These are phyloP conservation scores for Lasiodiplodia citricola DNA, from an alignment of 2,329 filamentous ascomycete species.

Conservation along the genomic window DNA sequence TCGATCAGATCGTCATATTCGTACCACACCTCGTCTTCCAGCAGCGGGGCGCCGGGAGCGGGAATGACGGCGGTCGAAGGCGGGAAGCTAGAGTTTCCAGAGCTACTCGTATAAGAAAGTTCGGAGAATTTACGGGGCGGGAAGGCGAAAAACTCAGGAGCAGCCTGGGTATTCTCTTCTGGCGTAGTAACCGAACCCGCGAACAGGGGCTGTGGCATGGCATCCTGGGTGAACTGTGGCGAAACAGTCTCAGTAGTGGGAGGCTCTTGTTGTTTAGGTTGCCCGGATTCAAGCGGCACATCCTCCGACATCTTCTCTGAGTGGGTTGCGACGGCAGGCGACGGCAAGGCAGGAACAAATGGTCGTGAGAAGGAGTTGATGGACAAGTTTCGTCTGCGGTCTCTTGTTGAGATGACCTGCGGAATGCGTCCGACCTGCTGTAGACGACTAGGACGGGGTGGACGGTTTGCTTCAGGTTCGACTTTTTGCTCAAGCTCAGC, in stretches of 20 bases:
- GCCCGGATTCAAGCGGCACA: background rate
- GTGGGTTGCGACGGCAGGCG: constrained; percentile 44
- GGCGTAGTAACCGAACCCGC: background rate
- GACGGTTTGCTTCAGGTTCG: background rate
- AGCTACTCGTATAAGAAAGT: constrained; percentile 69
- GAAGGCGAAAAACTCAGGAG: constrained; percentile 74
- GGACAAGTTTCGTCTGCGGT: constrained; percentile 68
- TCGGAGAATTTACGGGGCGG: constrained; percentile 75
- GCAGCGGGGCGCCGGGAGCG: constrained; percentile 64
- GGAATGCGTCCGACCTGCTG: constrained; percentile 87
- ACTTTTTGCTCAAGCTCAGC: background rate
- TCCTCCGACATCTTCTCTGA: constrained; percentile 3
- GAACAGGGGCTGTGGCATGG: constrained; percentile 17
- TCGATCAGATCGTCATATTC: constrained; percentile 91
- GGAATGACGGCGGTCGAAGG: constrained; percentile 72
- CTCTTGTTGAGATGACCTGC: constrained; percentile 71
- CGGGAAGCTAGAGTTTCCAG: constrained; percentile 63
- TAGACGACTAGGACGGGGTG: constrained; percentile 65
- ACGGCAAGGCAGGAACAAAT: constrained; percentile 60
- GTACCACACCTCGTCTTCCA: constrained; percentile 90
- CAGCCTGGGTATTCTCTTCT: constrained; percentile 24
- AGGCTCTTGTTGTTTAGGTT: background rate
- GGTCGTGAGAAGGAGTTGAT: constrained; percentile 86
- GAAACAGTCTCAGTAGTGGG: background rate
- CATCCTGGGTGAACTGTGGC: background rate